Evolutionary conservation across 352 stramenopile genomes (phyloP), one percentile per base, ranked within the genome.

Genomic region (Globisporangium nodosum): DNA sequence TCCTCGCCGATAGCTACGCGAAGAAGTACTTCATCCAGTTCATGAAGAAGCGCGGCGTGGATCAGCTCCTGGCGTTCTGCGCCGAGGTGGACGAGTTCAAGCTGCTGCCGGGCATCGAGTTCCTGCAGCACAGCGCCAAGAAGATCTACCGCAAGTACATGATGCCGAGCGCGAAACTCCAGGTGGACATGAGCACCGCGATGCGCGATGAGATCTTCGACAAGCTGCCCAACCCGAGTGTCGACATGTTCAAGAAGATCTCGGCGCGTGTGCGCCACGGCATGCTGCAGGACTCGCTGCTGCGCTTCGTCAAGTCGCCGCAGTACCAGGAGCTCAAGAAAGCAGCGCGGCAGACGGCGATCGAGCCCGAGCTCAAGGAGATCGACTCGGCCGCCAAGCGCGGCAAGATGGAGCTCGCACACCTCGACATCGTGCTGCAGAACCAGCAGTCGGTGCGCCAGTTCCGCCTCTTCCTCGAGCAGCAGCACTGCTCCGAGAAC

Each of bases 91-190:
- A 89, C 13, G 81, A 91, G 55, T 91, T 89, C 33, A 91, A 91
- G 50, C 55, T 91, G 47, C 54, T 92, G 11, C 78, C 83, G 4
- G 83, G 83, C 31, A 90, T 92, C 58, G 84, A 93, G 60, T 93
- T 85, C 54, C 69, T 93, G 21, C 84, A 93, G 64, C 84, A 91
- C 60, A 86, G 78, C 20, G 84, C 84, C 58, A 90, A 88, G 66
- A 93, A 93, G 63, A 88, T 93, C 55, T 92, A 88, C 55, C 77
- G 80, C 52, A 93, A 93, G 63, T 93, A 93, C 58, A 86, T 93
- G 49, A 68, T 87, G 52, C 79, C 81, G 16, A 83, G 64, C 40
- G 79, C 84, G 27, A 82, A 86, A 49, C 69, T 93, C 30, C 84
- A 93, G 56, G 84, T 93, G 0, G 84, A 93, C 68, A 93, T 93